Conservation (phyloP, 2,329 filamentous ascomycete genomes). For the Ceratocystis smalleyi region DNA sequence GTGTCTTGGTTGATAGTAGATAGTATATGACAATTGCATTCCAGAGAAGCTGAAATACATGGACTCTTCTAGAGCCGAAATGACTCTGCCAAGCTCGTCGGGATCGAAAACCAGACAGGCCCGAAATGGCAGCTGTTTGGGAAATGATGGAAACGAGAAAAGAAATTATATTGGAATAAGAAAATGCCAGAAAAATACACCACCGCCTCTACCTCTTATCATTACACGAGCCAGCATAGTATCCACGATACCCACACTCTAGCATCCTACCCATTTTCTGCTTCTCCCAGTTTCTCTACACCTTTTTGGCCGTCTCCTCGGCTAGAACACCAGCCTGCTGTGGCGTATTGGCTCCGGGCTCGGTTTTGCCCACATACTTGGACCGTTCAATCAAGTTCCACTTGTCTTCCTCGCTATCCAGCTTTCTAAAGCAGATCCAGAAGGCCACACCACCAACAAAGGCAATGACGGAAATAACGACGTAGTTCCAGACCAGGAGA, state of each 20-base stretch:
- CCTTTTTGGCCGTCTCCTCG: slow-evolving; percentile 9
- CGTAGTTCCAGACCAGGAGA: slow-evolving; percentile 58
- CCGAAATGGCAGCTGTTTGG: too few species aligned
- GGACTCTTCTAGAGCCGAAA: too few species aligned
- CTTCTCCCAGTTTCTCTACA: background rate
- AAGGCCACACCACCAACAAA: slow-evolving; percentile 47
- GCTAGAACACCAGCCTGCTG: slow-evolving; percentile 10
- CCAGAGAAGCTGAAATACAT: too few species aligned
- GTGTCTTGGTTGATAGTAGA: too few species aligned
- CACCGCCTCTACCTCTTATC: background rate
- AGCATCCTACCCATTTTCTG: background rate
- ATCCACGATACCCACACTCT: background rate
- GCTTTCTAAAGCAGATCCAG: slow-evolving; percentile 51
- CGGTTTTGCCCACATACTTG: slow-evolving; percentile 28
- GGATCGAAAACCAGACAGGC: too few species aligned
- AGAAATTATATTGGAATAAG: background rate
- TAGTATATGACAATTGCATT: too few species aligned
- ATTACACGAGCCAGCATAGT: too few species aligned
- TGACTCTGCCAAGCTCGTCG: too few species aligned
- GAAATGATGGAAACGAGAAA: background rate
- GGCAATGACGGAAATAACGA: slow-evolving; percentile 44
- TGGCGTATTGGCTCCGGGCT: slow-evolving; percentile 23
- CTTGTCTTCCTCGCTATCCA: slow-evolving; percentile 52
- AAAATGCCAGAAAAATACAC: background rate
- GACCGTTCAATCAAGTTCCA: slow-evolving; percentile 45